A percentile compares a stretch with the other conserved stretches of the same genome.
Conservation (phyloP, 805 yeast species). For the Lachancea kluyveri region DNA sequence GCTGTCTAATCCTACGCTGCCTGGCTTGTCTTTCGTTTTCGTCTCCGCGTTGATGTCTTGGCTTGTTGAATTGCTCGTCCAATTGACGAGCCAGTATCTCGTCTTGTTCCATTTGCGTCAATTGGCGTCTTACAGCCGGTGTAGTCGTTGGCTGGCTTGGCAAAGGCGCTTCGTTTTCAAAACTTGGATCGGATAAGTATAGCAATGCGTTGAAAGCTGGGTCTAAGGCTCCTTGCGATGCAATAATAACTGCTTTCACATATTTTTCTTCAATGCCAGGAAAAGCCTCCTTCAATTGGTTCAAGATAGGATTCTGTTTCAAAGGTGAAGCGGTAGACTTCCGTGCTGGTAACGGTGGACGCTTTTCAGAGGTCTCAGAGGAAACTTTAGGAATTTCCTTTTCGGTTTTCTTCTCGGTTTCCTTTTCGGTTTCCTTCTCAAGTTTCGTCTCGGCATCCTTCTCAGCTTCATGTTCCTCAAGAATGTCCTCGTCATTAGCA, state of each 20-base stretch:
- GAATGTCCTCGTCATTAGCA: conserved; percentile 5
- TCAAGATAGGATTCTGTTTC: conserved; percentile 24
- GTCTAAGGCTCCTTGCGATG: conserved; percentile 74
- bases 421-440: conserved; percentile 1
- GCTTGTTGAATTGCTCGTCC: conserved; percentile 53
- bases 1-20: conserved; percentile 24
- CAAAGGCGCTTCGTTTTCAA: conserved; percentile 43
- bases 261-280: conserved; percentile 69
- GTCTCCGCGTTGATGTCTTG: conserved; percentile 9
- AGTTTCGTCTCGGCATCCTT: not conserved
- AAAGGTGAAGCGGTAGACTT: conserved; percentile 8
- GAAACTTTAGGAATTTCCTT: not conserved
- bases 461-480: conserved; percentile 1
- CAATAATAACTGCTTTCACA: conserved; percentile 75
- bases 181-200: conserved; percentile 67
- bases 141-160: conserved; percentile 31
- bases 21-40: conserved; percentile 19
- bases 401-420: conserved; percentile 3
- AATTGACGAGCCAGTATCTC: conserved; percentile 76
- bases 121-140: conserved; percentile 27
- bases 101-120: conserved; percentile 57
- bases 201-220: conserved; percentile 86
- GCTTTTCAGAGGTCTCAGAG: conserved; percentile 3
- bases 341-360: conserved; percentile 26
- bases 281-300: conserved; percentile 76